Conservation (phyloP, 2,329 filamentous ascomycete genomes). For the Penicillium concentricum region DNA sequence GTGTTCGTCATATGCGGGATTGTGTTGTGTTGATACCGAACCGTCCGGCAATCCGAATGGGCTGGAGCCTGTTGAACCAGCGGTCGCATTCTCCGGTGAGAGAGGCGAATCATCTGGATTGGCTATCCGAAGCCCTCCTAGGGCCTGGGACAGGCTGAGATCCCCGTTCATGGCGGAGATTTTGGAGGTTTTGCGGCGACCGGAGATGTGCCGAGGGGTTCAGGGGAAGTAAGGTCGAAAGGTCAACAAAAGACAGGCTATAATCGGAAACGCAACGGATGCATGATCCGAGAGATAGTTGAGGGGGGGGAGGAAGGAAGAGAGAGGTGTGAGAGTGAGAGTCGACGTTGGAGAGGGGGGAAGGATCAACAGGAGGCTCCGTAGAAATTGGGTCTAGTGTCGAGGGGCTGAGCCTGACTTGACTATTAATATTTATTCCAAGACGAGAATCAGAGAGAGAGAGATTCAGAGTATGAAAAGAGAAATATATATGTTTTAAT, state of each 20-base stretch:
- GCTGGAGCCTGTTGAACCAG: constrained; percentile 24
- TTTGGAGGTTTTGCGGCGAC: background rate
- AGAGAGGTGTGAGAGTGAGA: background rate
- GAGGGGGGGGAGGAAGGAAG: background rate
- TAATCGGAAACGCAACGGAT: constrained; percentile 31
- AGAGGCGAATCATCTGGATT: constrained; percentile 78
- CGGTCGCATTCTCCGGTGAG: constrained; percentile 36
- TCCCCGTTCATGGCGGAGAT: constrained; percentile 76
- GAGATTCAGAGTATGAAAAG: background rate
- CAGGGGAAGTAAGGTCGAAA: constrained; percentile 6
- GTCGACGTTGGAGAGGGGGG: constrained; percentile 9
- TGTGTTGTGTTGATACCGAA: constrained; percentile 27
- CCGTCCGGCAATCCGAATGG: constrained; percentile 21
- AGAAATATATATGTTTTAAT: background rate
- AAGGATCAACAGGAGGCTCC: constrained; percentile 28
- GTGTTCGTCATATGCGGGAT: constrained; percentile 19
- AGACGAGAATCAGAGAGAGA: background rate
- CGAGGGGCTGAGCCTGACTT: constrained; percentile 18
- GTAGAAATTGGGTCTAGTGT: constrained; percentile 23
- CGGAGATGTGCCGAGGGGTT: background rate
- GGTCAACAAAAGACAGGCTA: constrained; percentile 21
- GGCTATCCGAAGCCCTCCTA: constrained; percentile 93
- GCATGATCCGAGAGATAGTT: constrained; percentile 28
- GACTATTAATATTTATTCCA: constrained; percentile 2
- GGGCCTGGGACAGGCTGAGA: constrained; percentile 84